phyloP scores from a whole-genome alignment of 2,329 filamentous ascomycete species.

The Grosmannia serpens region DNA sequence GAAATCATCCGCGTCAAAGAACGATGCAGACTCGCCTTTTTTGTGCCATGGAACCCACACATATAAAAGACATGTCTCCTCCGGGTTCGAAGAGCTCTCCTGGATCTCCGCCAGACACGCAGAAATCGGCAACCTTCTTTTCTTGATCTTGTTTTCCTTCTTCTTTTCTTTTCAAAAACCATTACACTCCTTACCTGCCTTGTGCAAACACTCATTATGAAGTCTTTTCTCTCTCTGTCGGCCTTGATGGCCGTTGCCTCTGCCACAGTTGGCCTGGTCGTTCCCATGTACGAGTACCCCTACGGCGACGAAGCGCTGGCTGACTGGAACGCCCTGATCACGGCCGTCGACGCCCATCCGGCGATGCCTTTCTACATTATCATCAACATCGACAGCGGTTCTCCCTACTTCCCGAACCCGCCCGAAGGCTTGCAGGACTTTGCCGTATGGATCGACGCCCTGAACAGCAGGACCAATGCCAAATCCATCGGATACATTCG shows the following conservation, averaged over 20 bases:
- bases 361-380: constrained; percentile 11
- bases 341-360: constrained; percentile 10
- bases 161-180: not conserved
- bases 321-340: constrained; percentile 11
- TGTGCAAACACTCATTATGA: not conserved
- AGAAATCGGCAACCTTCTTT: not conserved
- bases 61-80: not conserved
- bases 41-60: not conserved
- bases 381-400: constrained; percentile 11
- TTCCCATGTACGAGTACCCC: constrained; percentile 14
- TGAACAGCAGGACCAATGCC: constrained; percentile 8
- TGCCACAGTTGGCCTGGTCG: constrained; percentile 10
- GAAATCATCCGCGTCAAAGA: not conserved
- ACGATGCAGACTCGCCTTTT: not conserved
- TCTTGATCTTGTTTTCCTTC: not conserved
- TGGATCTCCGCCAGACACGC: not conserved
- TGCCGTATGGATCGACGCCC: constrained; percentile 6
- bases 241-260: constrained; percentile 17
- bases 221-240: not conserved
- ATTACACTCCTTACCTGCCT: not conserved
- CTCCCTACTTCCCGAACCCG: constrained; percentile 5
- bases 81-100: not conserved
- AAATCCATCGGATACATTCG: constrained; percentile 11
- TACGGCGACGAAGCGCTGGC: constrained; percentile 5
- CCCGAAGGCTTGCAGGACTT: constrained; percentile 8